These are phyloP conservation scores for Phytophthora constricta DNA, from an alignment of 352 stramenopile genomes.

Conservation along the genomic window DNA sequence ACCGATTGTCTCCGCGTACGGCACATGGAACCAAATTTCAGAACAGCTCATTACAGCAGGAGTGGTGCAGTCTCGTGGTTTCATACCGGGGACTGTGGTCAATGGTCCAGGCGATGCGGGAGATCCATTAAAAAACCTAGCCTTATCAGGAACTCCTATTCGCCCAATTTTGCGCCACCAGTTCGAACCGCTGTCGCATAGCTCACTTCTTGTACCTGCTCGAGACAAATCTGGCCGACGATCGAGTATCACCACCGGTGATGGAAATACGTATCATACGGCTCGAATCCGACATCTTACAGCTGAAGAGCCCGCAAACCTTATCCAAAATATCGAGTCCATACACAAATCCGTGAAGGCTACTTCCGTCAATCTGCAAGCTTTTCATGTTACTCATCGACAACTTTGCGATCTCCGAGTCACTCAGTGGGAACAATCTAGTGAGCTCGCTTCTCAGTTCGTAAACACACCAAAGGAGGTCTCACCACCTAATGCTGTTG, in stretches of 20 bases:
- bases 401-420: slow-evolving; percentile 44
- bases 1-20: slow-evolving; percentile 46
- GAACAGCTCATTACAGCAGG: slow-evolving; percentile 46
- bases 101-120: slow-evolving; percentile 15
- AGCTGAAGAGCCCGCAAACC: slow-evolving; percentile 25
- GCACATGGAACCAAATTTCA: slow-evolving; percentile 52
- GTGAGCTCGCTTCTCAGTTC: slow-evolving; percentile 57
- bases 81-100: slow-evolving; percentile 1
- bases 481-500: background rate
- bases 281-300: slow-evolving; percentile 48
- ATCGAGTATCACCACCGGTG: slow-evolving; percentile 16
- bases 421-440: slow-evolving; percentile 62
- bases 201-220: slow-evolving; percentile 33
- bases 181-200: slow-evolving; percentile 50
- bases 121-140: slow-evolving; percentile 1
- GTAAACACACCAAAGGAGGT: background rate
- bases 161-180: slow-evolving; percentile 50
- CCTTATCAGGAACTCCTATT: slow-evolving; percentile 12
- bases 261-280: slow-evolving; percentile 51
- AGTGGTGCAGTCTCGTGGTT: slow-evolving; percentile 48
- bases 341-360: slow-evolving; percentile 43
- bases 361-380: slow-evolving; percentile 35
- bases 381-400: slow-evolving; percentile 41
- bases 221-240: slow-evolving; percentile 30
- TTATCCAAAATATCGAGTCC: slow-evolving; percentile 44